Evolutionary conservation across 176 grass and related monocot species (phyloP).

Genomic region (Musa itinerans): DNA sequence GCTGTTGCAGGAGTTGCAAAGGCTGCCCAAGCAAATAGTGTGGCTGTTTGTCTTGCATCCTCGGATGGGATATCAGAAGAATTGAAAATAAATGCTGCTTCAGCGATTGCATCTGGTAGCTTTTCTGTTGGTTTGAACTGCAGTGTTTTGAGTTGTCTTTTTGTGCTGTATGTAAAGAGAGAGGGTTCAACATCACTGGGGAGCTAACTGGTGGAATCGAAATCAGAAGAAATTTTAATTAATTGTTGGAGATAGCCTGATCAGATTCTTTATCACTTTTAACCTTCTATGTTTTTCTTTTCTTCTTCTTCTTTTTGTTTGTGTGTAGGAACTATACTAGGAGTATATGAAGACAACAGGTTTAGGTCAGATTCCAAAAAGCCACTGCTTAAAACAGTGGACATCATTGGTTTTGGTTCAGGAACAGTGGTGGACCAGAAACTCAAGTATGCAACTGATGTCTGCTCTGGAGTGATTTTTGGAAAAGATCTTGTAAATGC

Average conservation of each 20-base stretch:
- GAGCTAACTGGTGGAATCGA: background rate
- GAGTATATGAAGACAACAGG: conserved; percentile 74
- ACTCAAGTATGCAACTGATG: conserved; percentile 62
- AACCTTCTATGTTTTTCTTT: conserved; percentile 12
- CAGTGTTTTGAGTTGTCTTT: background rate
- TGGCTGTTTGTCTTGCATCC: conserved; percentile 59
- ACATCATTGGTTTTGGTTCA: conserved; percentile 71
- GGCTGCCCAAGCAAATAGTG: conserved; percentile 58
- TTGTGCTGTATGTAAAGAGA: background rate
- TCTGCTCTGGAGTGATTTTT: conserved; percentile 79
- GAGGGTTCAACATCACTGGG: background rate
- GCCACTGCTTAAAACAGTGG: conserved; percentile 65
- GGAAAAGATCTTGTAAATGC: conserved; percentile 97
- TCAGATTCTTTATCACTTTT: background rate
- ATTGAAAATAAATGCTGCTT: conserved; percentile 50
- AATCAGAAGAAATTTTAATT: background rate
- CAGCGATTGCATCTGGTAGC: conserved; percentile 68
- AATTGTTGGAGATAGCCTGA: background rate
- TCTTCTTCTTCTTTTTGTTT: no score
- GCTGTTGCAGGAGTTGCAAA: conserved; percentile 65
- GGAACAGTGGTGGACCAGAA: conserved; percentile 57
- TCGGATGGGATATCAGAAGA: conserved; percentile 37
- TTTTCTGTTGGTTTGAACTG: background rate
- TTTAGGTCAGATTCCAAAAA: conserved; percentile 88
- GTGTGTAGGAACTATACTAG: conserved; percentile 56